Evolutionary conservation across 768 basidiomycete species (phyloP).

Genomic region (Termitomyces titanicus): DNA sequence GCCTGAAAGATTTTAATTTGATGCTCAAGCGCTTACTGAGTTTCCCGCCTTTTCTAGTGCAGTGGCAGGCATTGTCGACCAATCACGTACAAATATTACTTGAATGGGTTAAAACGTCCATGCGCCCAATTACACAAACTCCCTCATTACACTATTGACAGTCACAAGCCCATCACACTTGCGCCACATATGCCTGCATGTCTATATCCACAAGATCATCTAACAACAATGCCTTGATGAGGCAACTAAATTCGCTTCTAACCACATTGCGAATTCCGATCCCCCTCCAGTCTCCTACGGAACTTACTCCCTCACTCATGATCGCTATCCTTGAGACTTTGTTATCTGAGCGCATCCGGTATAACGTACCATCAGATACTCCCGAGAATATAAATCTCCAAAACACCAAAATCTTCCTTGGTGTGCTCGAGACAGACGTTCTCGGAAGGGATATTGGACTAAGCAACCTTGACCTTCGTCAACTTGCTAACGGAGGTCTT

Average conservation of each 20-base stretch:
- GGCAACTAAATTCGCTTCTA: conserved; percentile 15
- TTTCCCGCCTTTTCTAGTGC: not conserved
- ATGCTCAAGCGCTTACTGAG: too few species aligned
- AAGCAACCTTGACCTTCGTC: conserved; percentile 59
- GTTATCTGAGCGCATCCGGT: conserved; percentile 48
- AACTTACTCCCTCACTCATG: conserved; percentile 70
- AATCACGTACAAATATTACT: not conserved
- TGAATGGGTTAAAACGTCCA: not conserved
- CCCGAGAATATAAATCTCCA: conserved; percentile 40
- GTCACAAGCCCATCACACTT: conserved; percentile 2
- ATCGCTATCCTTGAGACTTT: conserved; percentile 68
- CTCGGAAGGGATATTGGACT: conserved; percentile 60
- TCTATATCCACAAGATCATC: not conserved
- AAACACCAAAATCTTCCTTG: conserved; percentile 72
- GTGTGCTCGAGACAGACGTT: conserved; percentile 66
- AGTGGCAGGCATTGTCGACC: not conserved
- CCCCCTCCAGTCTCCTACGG: conserved; percentile 43
- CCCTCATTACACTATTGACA: not conserved
- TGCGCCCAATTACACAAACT: not conserved
- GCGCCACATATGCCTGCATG: conserved; percentile 18
- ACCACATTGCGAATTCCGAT: conserved; percentile 13
- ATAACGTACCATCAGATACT: conserved; percentile 19
- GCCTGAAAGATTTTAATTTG: too few species aligned
- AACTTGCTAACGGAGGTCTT: conserved; percentile 60
- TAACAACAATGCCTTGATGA: conserved; percentile 5